Percentiles rank a stretch among this genome's conserved stretches.
Evolutionary conservation across 2,329 filamentous ascomycete species (phyloP).

Genomic region (Ambrosiella cleistominuta): DNA sequence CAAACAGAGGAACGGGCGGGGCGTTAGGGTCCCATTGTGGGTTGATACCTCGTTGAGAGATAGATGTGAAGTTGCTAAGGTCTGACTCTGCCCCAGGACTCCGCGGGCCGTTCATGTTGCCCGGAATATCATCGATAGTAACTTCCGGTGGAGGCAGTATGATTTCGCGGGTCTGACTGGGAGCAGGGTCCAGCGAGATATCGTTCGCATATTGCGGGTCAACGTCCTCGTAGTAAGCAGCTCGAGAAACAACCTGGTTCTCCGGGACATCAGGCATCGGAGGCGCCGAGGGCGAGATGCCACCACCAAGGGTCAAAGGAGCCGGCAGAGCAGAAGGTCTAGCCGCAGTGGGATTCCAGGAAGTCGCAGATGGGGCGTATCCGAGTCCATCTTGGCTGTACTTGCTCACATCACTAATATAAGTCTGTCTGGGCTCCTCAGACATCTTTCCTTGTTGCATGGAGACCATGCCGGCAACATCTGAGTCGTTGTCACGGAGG

Average conservation of each 20-base stretch:
- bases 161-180: background rate
- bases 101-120: conserved; percentile 31
- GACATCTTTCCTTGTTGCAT: conserved; percentile 37
- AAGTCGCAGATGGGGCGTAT: background rate
- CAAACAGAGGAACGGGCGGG: conserved; percentile 21
- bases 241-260: conserved; percentile 16
- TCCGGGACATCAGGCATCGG: background rate
- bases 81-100: conserved; percentile 59
- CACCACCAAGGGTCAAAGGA: conserved; percentile 17
- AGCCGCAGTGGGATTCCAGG: conserved; percentile 15
- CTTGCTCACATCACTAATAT: conserved; percentile 49
- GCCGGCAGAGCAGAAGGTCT: conserved; percentile 24
- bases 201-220: conserved; percentile 60
- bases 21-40: conserved; percentile 59
- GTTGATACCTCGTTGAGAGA: conserved; percentile 76
- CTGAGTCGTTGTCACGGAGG: conserved; percentile 47
- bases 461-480: conserved; percentile 57
- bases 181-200: conserved; percentile 14
- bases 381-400: conserved; percentile 43
- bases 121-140: conserved; percentile 46
- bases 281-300: background rate
- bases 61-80: conserved; percentile 71
- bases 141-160: conserved; percentile 20
- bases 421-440: conserved; percentile 20
- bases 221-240: conserved; percentile 77